A percentile compares a stretch with the other conserved stretches of the same genome.
Evolutionary conservation across 306 rosid species (phyloP).

Genomic region (Glycine soja): DNA sequence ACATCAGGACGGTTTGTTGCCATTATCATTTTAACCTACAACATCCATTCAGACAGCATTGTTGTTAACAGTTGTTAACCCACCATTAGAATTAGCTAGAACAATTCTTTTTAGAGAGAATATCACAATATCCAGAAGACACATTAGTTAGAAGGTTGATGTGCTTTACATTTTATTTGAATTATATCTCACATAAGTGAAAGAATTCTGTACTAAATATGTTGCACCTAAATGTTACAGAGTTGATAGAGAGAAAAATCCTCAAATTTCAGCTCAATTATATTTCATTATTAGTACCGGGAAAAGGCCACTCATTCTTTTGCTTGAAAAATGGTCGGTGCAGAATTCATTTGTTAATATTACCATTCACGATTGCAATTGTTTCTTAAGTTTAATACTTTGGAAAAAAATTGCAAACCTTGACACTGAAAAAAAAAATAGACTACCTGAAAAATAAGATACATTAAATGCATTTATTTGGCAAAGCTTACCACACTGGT

Average conservation of each 20-base stretch:
- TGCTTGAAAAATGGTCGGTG: conserved; percentile 4
- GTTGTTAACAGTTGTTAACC: neutral
- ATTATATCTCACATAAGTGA: no score
- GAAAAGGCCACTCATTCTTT: conserved; percentile 3
- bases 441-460: neutral
- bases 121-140: conserved; percentile 8
- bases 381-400: neutral
- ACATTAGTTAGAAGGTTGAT: neutral
- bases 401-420: neutral
- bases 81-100: conserved; percentile 28
- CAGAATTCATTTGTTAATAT: conserved; percentile 5
- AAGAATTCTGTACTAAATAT: no score
- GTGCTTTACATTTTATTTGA: no score
- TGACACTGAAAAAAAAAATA: neutral
- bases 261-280: neutral
- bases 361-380: neutral
- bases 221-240: no score
- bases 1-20: conserved; percentile 96
- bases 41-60: conserved; percentile 33
- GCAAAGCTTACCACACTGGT: conserved; percentile 10
- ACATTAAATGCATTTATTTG: neutral
- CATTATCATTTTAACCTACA: conserved; percentile 96
- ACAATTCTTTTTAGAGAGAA: conserved; percentile 5
- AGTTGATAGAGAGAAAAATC: neutral
- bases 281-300: neutral